Evolutionary conservation across 495 filamentous ascomycete species (phyloP).

Genomic region (Aspergillus avenaceus): DNA sequence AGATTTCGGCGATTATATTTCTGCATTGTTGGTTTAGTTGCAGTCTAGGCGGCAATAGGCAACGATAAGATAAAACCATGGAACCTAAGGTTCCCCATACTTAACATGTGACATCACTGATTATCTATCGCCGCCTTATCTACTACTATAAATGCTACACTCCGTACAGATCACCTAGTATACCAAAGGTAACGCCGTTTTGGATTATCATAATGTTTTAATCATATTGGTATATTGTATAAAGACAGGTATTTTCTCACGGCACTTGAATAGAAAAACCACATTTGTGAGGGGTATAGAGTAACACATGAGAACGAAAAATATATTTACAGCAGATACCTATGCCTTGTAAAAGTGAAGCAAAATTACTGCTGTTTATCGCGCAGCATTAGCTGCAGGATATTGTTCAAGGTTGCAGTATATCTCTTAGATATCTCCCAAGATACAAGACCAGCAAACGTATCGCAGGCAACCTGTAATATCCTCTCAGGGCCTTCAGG

Average conservation of each 20-base stretch:
- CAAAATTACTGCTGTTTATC: neutral
- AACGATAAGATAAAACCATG: neutral
- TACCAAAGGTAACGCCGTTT: no score
- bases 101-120: neutral
- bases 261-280: no score
- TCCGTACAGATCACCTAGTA: no score
- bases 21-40: neutral
- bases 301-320: neutral
- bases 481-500: slow-evolving; percentile 38
- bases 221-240: no score
- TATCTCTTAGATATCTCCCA: slow-evolving; percentile 38
- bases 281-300: no score
- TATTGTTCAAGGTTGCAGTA: slow-evolving; percentile 25
- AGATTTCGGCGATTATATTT: no score
- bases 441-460: slow-evolving; percentile 29
- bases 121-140: neutral
- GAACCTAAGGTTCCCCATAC: no score
- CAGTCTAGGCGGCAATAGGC: neutral
- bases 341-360: neutral
- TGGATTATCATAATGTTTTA: no score
- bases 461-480: slow-evolving; percentile 38
- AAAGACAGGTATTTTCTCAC: no score
- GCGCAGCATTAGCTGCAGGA: slow-evolving; percentile 21
- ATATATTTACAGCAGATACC: slow-evolving; percentile 1
- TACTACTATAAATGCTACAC: no score